These are phyloP conservation scores for Carex littledalei DNA, from an alignment of 176 grass and related monocot genomes.

Conservation along the genomic window DNA sequence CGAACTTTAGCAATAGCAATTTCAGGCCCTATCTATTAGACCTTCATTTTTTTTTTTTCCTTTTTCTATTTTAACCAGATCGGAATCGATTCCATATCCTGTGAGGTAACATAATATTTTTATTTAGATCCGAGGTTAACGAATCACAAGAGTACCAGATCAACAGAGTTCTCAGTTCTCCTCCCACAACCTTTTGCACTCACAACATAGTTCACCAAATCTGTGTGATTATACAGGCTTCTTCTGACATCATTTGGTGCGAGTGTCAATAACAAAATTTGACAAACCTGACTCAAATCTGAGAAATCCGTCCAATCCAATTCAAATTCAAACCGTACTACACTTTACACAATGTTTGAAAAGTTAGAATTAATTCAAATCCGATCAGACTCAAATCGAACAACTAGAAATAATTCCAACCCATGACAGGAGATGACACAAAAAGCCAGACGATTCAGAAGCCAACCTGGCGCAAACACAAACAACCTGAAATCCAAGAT, in stretches of 20 bases:
- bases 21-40: not conserved
- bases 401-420: not conserved
- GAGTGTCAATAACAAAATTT: not conserved
- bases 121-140: too few relatives aligned
- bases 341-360: too few relatives aligned
- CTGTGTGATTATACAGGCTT: not conserved
- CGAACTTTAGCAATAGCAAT: not conserved
- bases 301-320: not conserved
- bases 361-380: not conserved
- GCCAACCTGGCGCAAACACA: not conserved
- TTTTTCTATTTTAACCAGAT: too few relatives aligned
- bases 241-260: not conserved
- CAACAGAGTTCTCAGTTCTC: not conserved
- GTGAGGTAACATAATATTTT: too few relatives aligned
- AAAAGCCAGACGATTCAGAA: not conserved
- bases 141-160: not conserved
- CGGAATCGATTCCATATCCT: too few relatives aligned
- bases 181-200: not conserved
- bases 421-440: not conserved
- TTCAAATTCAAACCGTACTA: slow-evolving; percentile 17
- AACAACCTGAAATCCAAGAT: not conserved
- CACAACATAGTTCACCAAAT: not conserved
- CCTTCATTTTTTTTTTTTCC: not conserved
- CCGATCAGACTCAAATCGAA: not conserved
- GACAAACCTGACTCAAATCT: not conserved